phyloP scores from a whole-genome alignment of 176 grass and related monocot genomes.

The sorghum (Sorghum bicolor) region Sorghum_bicolor_NCBIv3 NC_012873.2:58875001-58875500 shows the following conservation, averaged over 20 bases:
- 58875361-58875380: conserved; percentile 19
- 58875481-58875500: neutral
- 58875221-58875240: neutral
- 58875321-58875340: neutral
- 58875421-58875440: conserved; percentile 8
- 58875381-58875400: conserved; percentile 15
- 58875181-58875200: conserved; percentile 53
- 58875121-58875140: conserved; percentile 81
- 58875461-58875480: neutral
- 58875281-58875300: neutral
- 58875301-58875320: neutral
- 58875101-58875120: conserved; percentile 86
- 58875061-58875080: conserved; percentile 77
- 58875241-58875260: neutral
- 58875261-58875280: neutral
- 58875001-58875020: conserved; percentile 39
- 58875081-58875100: conserved; percentile 68
- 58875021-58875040: conserved; percentile 47
- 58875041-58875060: conserved; percentile 68
- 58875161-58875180: conserved; percentile 30
- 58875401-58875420: neutral
- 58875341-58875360: neutral
- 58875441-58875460: neutral
- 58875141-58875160: conserved; percentile 80
- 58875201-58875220: neutral